These are phyloP conservation scores for Ligustrum vulgare DNA, from an alignment of 257 asterid species.

Conservation along the genomic window DNA sequence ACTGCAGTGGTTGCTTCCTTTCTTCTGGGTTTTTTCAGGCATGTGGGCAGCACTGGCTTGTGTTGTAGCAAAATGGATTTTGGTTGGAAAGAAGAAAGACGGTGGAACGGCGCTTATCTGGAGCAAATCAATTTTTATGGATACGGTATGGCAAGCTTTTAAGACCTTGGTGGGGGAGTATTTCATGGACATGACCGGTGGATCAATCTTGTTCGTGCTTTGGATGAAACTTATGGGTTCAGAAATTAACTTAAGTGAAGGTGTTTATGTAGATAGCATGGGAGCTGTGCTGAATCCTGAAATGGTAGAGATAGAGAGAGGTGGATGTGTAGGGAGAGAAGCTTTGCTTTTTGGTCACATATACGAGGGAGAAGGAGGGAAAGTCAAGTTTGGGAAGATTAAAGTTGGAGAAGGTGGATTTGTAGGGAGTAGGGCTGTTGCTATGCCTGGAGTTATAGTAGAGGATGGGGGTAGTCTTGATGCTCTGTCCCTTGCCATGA, in stretches of 20 bases:
- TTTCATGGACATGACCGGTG: slow-evolving; percentile 65
- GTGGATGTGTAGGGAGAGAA: slow-evolving; percentile 71
- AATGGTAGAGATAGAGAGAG: slow-evolving; percentile 73
- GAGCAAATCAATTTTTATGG: slow-evolving; percentile 60
- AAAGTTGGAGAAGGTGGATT: slow-evolving; percentile 69
- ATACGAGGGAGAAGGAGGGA: slow-evolving; percentile 79
- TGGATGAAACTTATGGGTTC: slow-evolving; percentile 92
- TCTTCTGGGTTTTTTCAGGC: slow-evolving; percentile 78
- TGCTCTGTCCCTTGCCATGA: slow-evolving; percentile 85
- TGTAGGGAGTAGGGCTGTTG: slow-evolving; percentile 77
- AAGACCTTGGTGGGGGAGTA: slow-evolving; percentile 69
- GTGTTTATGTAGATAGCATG: slow-evolving; percentile 76
- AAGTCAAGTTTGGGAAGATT: slow-evolving; percentile 76
- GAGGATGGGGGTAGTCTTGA: slow-evolving; percentile 57
- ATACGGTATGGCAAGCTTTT: slow-evolving; percentile 84
- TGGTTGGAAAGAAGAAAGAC: slow-evolving; percentile 67
- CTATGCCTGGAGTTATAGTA: slow-evolving; percentile 85
- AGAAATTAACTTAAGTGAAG: slow-evolving; percentile 48
- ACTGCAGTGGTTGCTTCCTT: slow-evolving; percentile 56
- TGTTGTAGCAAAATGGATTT: slow-evolving; percentile 53
- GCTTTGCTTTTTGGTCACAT: slow-evolving; percentile 78
- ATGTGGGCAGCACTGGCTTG: slow-evolving; percentile 44
- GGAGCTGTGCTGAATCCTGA: slow-evolving; percentile 83
- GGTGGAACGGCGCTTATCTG: slow-evolving; percentile 63
- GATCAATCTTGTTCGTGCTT: slow-evolving; percentile 53